Base-by-base conservation (phyloP, 2,329 filamentous ascomycete genomes). In the Microascus cirrosus region DNA sequence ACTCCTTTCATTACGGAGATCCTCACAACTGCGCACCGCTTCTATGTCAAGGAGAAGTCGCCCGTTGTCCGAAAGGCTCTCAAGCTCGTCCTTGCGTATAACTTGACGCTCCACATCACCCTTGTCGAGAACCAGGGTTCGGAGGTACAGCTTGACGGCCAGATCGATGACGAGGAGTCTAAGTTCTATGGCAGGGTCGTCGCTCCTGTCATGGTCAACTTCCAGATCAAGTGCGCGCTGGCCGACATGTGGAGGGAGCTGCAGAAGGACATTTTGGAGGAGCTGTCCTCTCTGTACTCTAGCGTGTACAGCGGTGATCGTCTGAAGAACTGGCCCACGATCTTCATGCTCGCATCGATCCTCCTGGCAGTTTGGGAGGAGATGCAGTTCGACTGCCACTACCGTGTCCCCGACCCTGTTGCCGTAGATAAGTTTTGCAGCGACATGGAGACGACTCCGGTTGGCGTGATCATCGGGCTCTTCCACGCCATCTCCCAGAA, bases 401-500 rank as follows among this genome's bases (percentile, higher is more conserved):
- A 96, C 80, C 88, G 93, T 56, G 86, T 95, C 3, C 90, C 89
- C 4, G 92, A 96, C 70, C 81, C 87, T 57, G 79, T 82, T 55
- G 87, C 88, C 5, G 92, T 96, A 61, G 85, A 93, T 68, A 96
- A 95, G 76, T 97, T 97, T 79, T 96, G 92, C 78, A 83, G 78
- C 59, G 93, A 97, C 69, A 97, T 97, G 93, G 93, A 97, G 77
- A 89, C 88, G 11, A 95, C 89, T 8, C 93, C 93, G 0, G 92
- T 97, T 50, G 93, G 93, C 65, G 93, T 97, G 66, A 95, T 97
- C 67, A 91, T 96, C 62, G 93, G 93, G 53, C 82, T 97, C 34
- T 97, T 97, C 84, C 91, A 95, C 66, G 93, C 93, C 72, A 97
- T 97, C 69, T 96, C 92, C 1, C 93, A 96, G 74, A 96, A 97